Conservation (phyloP, 352 stramenopile genomes). For the Pythium utonaiense region DNA sequence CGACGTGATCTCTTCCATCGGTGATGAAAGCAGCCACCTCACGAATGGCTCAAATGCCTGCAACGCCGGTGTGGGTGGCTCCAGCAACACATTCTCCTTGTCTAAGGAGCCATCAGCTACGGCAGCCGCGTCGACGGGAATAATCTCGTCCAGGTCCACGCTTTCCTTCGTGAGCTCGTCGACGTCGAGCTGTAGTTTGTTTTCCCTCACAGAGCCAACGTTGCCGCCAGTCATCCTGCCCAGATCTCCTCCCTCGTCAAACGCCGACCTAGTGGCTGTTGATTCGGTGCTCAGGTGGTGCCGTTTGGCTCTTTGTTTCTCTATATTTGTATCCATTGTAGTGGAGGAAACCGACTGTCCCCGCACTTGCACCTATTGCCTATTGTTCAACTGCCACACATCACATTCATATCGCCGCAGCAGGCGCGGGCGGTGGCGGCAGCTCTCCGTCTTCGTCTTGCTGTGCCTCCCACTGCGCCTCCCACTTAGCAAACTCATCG, state of each 20-base stretch:
- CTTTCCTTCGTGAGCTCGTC: background rate
- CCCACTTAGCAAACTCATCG: slow-evolving; percentile 21
- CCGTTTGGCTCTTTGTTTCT: background rate
- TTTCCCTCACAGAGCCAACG: background rate
- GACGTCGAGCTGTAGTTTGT: background rate
- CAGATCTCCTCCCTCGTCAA: background rate
- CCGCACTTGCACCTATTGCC: background rate
- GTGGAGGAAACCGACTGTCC: background rate
- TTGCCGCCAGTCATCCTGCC: background rate
- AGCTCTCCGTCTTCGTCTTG: background rate
- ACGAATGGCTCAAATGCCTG: slow-evolving; percentile 52
- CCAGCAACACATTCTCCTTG: slow-evolving; percentile 11
- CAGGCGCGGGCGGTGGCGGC: background rate
- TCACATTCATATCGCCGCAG: background rate
- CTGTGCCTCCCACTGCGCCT: slow-evolving; percentile 6
- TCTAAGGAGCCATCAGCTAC: background rate
- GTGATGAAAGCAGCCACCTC: slow-evolving; percentile 46
- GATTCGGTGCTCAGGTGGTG: background rate
- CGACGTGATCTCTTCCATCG: slow-evolving; percentile 40
- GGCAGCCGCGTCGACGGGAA: background rate
- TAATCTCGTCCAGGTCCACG: slow-evolving; percentile 5
- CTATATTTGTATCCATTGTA: slow-evolving; percentile 8
- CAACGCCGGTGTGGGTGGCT: slow-evolving; percentile 36
- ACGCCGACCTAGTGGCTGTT: background rate
- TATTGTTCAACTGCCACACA: slow-evolving; percentile 1